These are phyloP conservation scores for Boeremia lycopersici DNA, from an alignment of 2,329 filamentous ascomycete species.

Conservation along the genomic window DNA sequence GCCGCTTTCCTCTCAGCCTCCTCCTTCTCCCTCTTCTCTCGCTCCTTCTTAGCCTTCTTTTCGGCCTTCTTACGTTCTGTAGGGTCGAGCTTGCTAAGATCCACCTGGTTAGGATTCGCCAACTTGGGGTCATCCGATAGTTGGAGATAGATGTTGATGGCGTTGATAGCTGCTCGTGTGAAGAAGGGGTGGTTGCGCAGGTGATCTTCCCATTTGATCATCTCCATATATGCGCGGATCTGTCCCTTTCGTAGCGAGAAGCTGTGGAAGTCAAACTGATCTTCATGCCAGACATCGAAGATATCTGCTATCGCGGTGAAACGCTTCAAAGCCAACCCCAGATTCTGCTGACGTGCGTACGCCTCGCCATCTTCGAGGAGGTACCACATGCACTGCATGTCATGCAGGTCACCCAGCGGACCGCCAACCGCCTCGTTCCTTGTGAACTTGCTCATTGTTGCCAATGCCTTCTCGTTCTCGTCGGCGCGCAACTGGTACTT, in stretches of 20 bases:
- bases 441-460: conserved; percentile 93
- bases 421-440: conserved; percentile 87
- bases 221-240: conserved; percentile 91
- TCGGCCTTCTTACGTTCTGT: conserved; percentile 82
- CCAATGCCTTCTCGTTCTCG: conserved; percentile 82
- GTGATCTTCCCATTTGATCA: conserved; percentile 94
- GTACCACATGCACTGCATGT: conserved; percentile 99
- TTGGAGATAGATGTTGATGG: conserved; percentile 78
- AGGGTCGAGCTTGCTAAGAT: conserved; percentile 57
- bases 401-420: conserved; percentile 85
- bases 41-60: conserved; percentile 88
- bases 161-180: conserved; percentile 79
- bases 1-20: conserved; percentile 81
- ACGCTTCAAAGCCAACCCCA: conserved; percentile 87
- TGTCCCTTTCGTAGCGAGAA: conserved; percentile 98
- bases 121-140: conserved; percentile 77
- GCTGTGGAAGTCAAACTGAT: conserved; percentile 98
- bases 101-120: conserved; percentile 66
- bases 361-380: conserved; percentile 94
- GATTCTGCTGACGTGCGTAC: conserved; percentile 79
- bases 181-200: conserved; percentile 93
- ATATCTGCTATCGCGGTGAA: conserved; percentile 89
- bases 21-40: conserved; percentile 72
- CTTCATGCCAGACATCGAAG: conserved; percentile 97
- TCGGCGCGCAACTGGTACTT: conserved; percentile 96